Percentiles rank a stretch among this genome's conserved stretches.
phyloP scores from a whole-genome alignment of 2,329 filamentous ascomycete genomes.

The Gaeumannomyces tritici region DNA sequence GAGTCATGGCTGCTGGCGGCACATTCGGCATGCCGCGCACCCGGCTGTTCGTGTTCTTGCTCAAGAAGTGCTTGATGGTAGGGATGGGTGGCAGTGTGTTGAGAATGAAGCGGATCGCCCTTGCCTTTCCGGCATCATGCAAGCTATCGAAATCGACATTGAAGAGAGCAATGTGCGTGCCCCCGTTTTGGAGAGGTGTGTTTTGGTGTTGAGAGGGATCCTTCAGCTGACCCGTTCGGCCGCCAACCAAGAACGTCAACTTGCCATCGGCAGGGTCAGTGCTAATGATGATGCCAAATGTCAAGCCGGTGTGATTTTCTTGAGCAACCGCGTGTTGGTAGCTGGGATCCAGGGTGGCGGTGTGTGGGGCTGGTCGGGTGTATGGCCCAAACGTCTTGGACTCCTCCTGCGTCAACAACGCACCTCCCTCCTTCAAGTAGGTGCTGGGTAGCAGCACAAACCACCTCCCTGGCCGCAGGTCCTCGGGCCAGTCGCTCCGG shows the following conservation, averaged over 20 bases:
- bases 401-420: not conserved
- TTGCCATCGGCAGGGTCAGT: not conserved
- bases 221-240: not conserved
- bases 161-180: slow-evolving; percentile 14
- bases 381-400: not conserved
- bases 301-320: not conserved
- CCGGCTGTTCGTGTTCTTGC: slow-evolving; percentile 22
- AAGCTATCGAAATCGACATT: slow-evolving; percentile 49
- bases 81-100: slow-evolving; percentile 51
- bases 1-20: slow-evolving; percentile 52
- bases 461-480: not conserved
- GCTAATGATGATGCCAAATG: not conserved
- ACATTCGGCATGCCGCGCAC: slow-evolving; percentile 43
- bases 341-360: not conserved
- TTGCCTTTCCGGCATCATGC: slow-evolving; percentile 30
- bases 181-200: not conserved
- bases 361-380: not conserved
- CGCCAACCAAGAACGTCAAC: not conserved
- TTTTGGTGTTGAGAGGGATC: not conserved
- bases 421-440: not conserved
- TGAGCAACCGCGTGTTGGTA: not conserved
- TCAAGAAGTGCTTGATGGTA: slow-evolving; percentile 43
- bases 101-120: slow-evolving; percentile 41
- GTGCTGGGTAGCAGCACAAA: not conserved
- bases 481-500: not conserved